Base-by-base conservation (phyloP, 257 asterid genomes). In the Marsdenia floribunda region DNA sequence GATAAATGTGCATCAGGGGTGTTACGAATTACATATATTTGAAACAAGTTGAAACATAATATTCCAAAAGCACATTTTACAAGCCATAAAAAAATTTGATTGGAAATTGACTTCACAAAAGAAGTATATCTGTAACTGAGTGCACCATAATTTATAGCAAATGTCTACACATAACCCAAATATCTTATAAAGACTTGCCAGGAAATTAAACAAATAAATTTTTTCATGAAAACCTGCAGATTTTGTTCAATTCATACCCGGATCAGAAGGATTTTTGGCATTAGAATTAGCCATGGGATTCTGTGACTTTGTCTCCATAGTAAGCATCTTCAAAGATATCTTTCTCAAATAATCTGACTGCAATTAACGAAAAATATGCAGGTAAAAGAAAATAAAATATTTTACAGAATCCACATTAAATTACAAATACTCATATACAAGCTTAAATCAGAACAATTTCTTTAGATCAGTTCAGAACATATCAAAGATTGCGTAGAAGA, bases 261-360 rank as follows among this genome's bases (percentile, higher is more conserved):
- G 83, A 80, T 88, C 93, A 53, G 83, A 87, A 68, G 91, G 84
- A 73, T 81, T 88, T 80, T 80, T 87, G 77, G 80, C 80, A 87
- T 78, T 85, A 75, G 92, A 42, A 80, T 84, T 88, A 29, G 85
- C 75, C 83, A 84, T 73, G 67, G 90, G 91, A 58, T 83, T 81
- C 80, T 85, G 93, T 53, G 92, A 89, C 82, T 88, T 90, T 21
- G 86, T 83, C 89, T 94, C 98, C 91, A 94, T 86, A 10, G 96
- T 81, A 67, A 88, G 86, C 97, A 94, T 88, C 88, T 90, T 92
- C 85, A 90, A 71, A 60, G 98, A 89, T 82, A 95, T 92, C 83
- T 88, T 88, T 82, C 97, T 87, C 70, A 92, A 72, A 77, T 94
- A 92, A 85, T 94, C 97, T 14, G 89, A 81, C 97, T 92, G 95